phyloP scores from a whole-genome alignment of 2,329 filamentous ascomycete species.

The Xenoacremonium recifei region DNA sequence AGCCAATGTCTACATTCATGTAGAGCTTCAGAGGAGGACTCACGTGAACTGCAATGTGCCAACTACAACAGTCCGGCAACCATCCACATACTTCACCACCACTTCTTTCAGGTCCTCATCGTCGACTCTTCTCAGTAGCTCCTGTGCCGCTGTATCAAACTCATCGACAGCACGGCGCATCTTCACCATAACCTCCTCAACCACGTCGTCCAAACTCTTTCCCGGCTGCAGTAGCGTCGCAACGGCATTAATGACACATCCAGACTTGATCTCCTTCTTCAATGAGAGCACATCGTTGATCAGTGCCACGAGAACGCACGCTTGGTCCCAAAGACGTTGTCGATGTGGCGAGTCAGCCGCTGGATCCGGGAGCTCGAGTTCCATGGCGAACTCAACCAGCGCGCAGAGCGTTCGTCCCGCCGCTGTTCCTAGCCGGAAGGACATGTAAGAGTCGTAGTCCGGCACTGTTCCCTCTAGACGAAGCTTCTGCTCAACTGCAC shows the following conservation, averaged over 20 bases:
- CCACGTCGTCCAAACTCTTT: conserved; percentile 18
- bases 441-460: conserved; percentile 27
- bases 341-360: conserved; percentile 8
- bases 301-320: conserved; percentile 21
- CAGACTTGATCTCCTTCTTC: conserved; percentile 29
- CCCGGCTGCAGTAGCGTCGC: conserved; percentile 22
- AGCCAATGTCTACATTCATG: conserved; percentile 4
- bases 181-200: conserved; percentile 20
- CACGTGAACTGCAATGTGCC: conserved; percentile 34
- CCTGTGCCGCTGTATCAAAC: conserved; percentile 22
- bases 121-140: conserved; percentile 7
- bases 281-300: conserved; percentile 32
- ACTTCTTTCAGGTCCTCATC: conserved; percentile 11
- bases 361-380: conserved; percentile 8
- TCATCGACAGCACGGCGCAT: conserved; percentile 18
- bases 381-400: conserved; percentile 25
- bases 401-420: conserved; percentile 24
- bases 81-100: conserved; percentile 27
- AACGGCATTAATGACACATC: conserved; percentile 30
- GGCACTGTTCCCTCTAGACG: conserved; percentile 23
- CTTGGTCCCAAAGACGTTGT: conserved; percentile 21
- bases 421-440: conserved; percentile 26
- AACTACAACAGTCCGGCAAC: conserved; percentile 28
- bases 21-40: conserved; percentile 5
- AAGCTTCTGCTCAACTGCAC: conserved; percentile 26